These are phyloP conservation scores for Fraxinus paxiana DNA, from an alignment of 305 asterid genomes.

Conservation along the genomic window DNA sequence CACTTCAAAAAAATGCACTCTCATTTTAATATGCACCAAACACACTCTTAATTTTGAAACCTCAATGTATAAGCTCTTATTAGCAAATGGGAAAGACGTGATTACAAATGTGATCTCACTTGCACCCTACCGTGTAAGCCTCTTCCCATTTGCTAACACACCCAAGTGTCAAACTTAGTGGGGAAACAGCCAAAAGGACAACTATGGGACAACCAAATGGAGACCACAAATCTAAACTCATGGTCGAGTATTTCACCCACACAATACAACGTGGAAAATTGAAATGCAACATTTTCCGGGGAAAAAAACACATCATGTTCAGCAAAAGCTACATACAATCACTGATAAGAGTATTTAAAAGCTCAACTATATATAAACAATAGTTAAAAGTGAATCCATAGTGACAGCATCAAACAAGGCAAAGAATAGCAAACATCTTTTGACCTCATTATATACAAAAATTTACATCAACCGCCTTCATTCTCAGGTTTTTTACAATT, in stretches of 20 bases:
- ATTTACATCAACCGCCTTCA: slow-evolving; percentile 43
- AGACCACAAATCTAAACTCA: neutral
- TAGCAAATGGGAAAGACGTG: neutral
- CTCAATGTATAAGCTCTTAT: neutral
- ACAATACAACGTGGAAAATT: neutral
- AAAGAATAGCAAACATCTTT: slow-evolving; percentile 20
- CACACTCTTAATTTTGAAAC: neutral
- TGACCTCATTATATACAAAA: slow-evolving; percentile 43
- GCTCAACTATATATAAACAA: neutral
- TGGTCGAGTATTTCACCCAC: neutral
- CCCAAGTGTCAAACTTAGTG: neutral
- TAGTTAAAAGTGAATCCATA: neutral
- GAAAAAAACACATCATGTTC: neutral
- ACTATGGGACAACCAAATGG: neutral
- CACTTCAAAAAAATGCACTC: too few species aligned
- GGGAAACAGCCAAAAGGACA: neutral
- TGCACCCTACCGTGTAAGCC: neutral
- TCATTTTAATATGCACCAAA: too few species aligned
- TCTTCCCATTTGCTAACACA: neutral
- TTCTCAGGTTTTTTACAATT: slow-evolving; percentile 28
- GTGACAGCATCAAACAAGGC: neutral
- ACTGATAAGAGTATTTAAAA: neutral
- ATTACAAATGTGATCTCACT: neutral
- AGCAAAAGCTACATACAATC: neutral
- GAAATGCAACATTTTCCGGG: neutral